Evolutionary conservation across 2,329 filamentous ascomycete genomes (phyloP).

Genomic region (Phaeosphaeriaceae sp.): DNA sequence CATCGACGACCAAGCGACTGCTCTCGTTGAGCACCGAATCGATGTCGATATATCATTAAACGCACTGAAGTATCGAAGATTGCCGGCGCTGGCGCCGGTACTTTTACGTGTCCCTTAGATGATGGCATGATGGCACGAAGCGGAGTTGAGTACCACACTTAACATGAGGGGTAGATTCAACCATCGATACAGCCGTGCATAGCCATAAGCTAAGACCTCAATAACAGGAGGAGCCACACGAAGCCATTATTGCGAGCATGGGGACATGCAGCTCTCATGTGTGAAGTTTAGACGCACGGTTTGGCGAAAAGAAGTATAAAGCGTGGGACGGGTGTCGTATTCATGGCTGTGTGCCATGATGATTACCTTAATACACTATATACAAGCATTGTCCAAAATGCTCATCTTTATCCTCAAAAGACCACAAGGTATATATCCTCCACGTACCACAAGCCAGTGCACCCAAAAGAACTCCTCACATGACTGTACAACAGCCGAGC

Average conservation of each 20-base stretch:
- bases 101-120: neutral
- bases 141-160: neutral
- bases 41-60: too few species aligned
- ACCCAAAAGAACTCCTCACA: conserved; percentile 57
- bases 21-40: too few species aligned
- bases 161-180: neutral
- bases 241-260: too few species aligned
- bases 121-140: neutral
- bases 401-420: neutral
- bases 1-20: too few species aligned
- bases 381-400: neutral
- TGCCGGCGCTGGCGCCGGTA: neutral
- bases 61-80: neutral
- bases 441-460: neutral
- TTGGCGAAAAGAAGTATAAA: too few species aligned
- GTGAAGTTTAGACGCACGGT: too few species aligned
- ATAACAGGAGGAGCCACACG: too few species aligned
- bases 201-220: too few species aligned
- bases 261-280: too few species aligned
- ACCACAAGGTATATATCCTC: neutral
- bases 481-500: conserved; percentile 75
- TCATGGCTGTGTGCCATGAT: neutral
- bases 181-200: too few species aligned
- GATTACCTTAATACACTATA: neutral
- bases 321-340: neutral